Percentiles rank a stretch among this genome's conserved stretches.
phyloP scores from a whole-genome alignment of 106 monocot species.

The Xerophyta viscosa region DNA sequence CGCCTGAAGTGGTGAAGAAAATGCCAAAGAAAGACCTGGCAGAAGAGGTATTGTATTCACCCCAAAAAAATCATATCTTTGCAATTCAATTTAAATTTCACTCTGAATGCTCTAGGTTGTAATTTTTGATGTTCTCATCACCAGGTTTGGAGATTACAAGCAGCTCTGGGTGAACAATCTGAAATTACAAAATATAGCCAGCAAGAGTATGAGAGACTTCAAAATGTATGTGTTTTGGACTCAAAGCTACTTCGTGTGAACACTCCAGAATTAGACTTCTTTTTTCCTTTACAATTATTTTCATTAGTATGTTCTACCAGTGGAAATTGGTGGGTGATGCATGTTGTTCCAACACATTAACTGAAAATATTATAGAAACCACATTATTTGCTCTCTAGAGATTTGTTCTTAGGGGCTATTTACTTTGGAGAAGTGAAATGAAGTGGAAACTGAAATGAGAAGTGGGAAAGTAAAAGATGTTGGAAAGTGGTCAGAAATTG shows the following conservation, averaged over 20 bases:
- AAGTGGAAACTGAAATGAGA: no score
- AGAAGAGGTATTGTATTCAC: slow-evolving; percentile 54
- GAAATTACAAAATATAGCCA: slow-evolving; percentile 92
- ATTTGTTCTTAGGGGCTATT: no score
- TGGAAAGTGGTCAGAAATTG: no score
- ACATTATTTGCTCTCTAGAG: no score
- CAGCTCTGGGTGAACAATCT: slow-evolving; percentile 87
- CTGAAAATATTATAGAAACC: no score
- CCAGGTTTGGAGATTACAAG: slow-evolving; percentile 97
- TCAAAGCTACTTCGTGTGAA: no score
- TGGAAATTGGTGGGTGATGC: no score
- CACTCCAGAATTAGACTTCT: not conserved
- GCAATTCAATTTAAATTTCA: not conserved
- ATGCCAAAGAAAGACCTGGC: slow-evolving; percentile 95
- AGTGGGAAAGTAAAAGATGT: no score
- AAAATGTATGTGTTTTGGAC: slow-evolving; percentile 79
- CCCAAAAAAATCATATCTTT: not conserved
- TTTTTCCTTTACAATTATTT: not conserved
- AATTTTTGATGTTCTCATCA: not conserved
- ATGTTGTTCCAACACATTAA: no score
- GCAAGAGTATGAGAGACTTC: slow-evolving; percentile 92
- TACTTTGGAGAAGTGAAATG: no score
- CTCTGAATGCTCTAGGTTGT: not conserved
- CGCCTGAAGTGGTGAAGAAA: slow-evolving; percentile 96
- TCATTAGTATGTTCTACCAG: not conserved